Base-by-base conservation (phyloP, 75 land plant genomes). In the Pinus tabuliformis region DNA sequence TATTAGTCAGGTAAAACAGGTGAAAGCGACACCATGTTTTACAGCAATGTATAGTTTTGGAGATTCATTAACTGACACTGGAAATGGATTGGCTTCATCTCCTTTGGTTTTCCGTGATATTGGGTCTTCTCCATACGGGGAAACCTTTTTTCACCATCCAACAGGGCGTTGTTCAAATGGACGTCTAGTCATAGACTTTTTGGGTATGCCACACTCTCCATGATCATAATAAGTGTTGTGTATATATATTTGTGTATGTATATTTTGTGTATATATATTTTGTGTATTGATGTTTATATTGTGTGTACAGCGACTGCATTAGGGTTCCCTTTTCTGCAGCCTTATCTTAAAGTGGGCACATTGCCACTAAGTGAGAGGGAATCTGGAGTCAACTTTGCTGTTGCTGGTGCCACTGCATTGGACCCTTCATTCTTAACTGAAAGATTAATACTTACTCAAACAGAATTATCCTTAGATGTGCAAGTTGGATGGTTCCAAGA, bases 51-150 rank as follows among this genome's bases (percentile, higher is more conserved):
- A 80, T 59, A 86, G 84, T 76, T 91, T 91, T 66, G 93, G 91
- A 7, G 91, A 91, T 80, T 89, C 93, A 8, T 76, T 86, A 28
- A 77, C 87, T 6, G 93, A 91, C 78, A 83, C 88, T 18, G 93
- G 91, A 62, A 77, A 81, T 73, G 28, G 73, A 39, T 77, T 86
- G 22, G 73, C 65, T 22, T 74, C 80, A 22, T 79, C 77, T 16
- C 82, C 88, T 62, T 54, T 39, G 5, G 60, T 66, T 21, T 87
- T 81, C 72, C 60, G 75, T 9, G 58, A 49, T 52, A 78, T 84
- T 0, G 86, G 75, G 56, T 52, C 36, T 56, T 74, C 62, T n/a
- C 91, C 91, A 9, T 84, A 89, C 49, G 93, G 93, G 6, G 62
- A 82, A 58, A 78, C 85, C 1, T 91, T 73, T 58, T 89, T 90